Conservation (phyloP, 768 basidiomycete species). For the Tulasnella calospora region DNA sequence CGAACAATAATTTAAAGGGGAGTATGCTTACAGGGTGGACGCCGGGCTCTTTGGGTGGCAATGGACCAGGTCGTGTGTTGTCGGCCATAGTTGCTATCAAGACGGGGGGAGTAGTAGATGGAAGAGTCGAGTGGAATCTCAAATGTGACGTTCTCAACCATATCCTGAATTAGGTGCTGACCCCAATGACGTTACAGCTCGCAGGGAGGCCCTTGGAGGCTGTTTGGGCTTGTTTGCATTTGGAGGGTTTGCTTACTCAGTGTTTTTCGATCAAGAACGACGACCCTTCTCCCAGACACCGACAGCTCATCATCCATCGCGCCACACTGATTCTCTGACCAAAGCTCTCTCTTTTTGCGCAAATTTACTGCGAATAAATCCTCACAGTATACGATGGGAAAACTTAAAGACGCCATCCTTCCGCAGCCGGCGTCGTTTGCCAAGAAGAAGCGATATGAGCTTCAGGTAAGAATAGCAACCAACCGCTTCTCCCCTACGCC, state of each 20-base stretch:
- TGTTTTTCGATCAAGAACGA: background rate
- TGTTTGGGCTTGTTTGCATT: background rate
- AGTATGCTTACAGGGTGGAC: background rate
- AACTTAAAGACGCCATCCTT: constrained; percentile 42
- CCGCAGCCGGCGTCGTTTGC: constrained; percentile 79
- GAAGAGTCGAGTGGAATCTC: background rate
- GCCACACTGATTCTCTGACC: background rate
- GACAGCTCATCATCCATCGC: background rate
- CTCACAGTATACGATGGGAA: constrained; percentile 18
- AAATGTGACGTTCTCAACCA: background rate
- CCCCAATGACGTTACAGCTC: background rate
- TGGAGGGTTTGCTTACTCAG: background rate
- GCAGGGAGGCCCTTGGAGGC: background rate
- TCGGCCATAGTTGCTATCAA: background rate
- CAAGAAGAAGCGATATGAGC: constrained; percentile 64
- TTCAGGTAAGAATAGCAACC: constrained; percentile 29
- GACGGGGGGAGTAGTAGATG: background rate
- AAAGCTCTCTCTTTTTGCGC: background rate
- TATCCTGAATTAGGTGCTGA: background rate
- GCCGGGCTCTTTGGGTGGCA: background rate
- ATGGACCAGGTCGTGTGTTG: background rate
- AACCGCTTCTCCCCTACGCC: background rate
- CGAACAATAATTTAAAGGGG: background rate
- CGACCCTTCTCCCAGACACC: background rate
- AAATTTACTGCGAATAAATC: background rate